Evolutionary conservation across 345 rosid genomes (phyloP).

Genomic region (Hibiscus syriacus): DNA sequence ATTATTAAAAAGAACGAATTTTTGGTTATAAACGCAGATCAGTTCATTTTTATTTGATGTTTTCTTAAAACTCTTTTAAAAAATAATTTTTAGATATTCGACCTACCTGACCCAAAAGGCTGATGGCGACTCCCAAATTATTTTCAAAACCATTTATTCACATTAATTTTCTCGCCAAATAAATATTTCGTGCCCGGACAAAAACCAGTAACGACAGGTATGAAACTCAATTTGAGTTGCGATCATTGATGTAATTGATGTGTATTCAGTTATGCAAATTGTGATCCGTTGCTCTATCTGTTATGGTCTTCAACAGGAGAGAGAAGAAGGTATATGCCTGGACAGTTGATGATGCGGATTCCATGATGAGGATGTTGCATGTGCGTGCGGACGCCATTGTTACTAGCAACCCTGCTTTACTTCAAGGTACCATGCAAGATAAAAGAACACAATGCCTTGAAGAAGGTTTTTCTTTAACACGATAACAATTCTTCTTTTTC

Average conservation of each 20-base stretch:
- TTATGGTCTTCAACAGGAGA: slow-evolving; percentile 40
- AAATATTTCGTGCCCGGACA: no score
- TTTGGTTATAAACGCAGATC: no score
- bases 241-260: not conserved
- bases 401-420: slow-evolving; percentile 60
- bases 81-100: no score
- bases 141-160: no score
- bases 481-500: slow-evolving; percentile 15
- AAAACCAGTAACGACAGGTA: no score
- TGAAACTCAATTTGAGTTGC: slow-evolving; percentile 6
- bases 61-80: no score
- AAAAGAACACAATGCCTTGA: slow-evolving; percentile 62
- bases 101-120: no score
- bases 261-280: not conserved
- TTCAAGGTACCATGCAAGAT: slow-evolving; percentile 63
- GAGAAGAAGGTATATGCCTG: slow-evolving; percentile 69
- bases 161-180: no score
- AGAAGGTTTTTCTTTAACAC: slow-evolving; percentile 49
- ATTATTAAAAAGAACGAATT: no score
- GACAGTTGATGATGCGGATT: slow-evolving; percentile 77
- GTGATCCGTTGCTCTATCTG: not conserved
- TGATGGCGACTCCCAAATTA: no score
- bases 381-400: slow-evolving; percentile 67
- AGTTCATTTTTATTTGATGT: no score
- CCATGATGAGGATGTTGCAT: slow-evolving; percentile 61